Evolutionary conservation across 1,139 yeast genomes (phyloP).

Genomic region (Yamadazyma friedrichii): DNA sequence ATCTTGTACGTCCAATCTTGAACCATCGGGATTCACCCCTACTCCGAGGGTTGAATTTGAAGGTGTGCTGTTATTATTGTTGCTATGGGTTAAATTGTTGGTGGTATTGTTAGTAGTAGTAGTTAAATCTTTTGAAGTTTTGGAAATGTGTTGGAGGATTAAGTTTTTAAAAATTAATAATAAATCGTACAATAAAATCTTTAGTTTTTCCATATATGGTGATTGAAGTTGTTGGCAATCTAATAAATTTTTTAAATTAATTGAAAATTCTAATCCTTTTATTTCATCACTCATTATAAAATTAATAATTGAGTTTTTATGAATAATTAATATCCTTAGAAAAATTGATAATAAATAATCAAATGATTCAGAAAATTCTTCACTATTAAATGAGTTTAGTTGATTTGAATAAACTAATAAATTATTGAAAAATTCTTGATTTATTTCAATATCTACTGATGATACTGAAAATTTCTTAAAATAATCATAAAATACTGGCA

Average conservation of each 20-base stretch:
- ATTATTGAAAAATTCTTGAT: slow-evolving; percentile 12
- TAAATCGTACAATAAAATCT: slow-evolving; percentile 62
- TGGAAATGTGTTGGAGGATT: slow-evolving; percentile 6
- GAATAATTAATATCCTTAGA: slow-evolving; percentile 60
- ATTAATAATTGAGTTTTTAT: slow-evolving; percentile 42
- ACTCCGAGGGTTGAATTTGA: too few species aligned
- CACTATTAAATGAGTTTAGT: slow-evolving; percentile 2
- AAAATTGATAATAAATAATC: slow-evolving; percentile 31
- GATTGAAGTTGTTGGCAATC: slow-evolving; percentile 39
- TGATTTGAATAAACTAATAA: slow-evolving; percentile 7
- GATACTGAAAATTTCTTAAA: slow-evolving; percentile 40
- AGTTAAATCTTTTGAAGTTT: slow-evolving; percentile 2
- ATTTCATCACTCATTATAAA: slow-evolving; percentile 28
- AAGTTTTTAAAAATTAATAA: slow-evolving; percentile 36
- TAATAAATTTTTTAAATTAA: slow-evolving; percentile 47
- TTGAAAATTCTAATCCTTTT: slow-evolving; percentile 34
- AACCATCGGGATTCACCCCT: neutral
- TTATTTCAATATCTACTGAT: slow-evolving; percentile 22
- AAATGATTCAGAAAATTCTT: slow-evolving; percentile 2
- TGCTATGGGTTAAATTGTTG: neutral
- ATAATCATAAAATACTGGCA: slow-evolving; percentile 36
- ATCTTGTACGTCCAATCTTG: neutral
- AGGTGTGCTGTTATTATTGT: neutral
- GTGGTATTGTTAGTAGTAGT: neutral
- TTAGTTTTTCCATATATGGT: slow-evolving; percentile 45